Base-by-base conservation (phyloP, 1,139 yeast species). In the Hanseniaspora sp. region DNA sequence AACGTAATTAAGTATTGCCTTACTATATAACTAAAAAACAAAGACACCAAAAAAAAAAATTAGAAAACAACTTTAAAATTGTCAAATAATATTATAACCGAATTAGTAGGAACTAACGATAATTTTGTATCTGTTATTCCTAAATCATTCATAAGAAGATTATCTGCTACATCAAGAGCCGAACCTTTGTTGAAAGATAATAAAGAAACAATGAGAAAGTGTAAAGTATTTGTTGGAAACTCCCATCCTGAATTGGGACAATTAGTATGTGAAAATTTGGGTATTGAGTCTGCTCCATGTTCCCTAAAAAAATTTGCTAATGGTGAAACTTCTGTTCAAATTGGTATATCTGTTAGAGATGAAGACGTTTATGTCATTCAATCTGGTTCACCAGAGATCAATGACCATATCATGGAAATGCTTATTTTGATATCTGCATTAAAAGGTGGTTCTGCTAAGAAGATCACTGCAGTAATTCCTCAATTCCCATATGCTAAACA, bases 401-500 rank as follows among this genome's bases (percentile, higher is more conserved):
- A 94, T 66, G 97, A 94, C 67, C 95, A 88, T 65, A 86, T 94
- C 56, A 94, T 94, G 98, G 98, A 94, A 70, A 74, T 94, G 60
- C 76, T 94, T 64, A 90, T 94, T 58, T 76, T 94, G 63, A 90
- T 92, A 44, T 82, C 95, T 46, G 98, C 97, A 33, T 92, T 97
- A 71, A 82, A 90, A 63, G 96, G 97, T 56, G 99, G 98, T 18
- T 85, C 95, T 13, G 98, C 99, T 23, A 85, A 87, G 63, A 88
- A 90, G 67, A 87, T 92, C 67, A 92, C 98, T 18, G 97, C 96
- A 8, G 97, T 94, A 40, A 82, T 94, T 54, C 99, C 99, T 1
- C 95, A 88, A 69, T 94, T 90, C 68, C 98, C 98, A 31, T 94
- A 94, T 71, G 87, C 96, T 30, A 94, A 92, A 69, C 98, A 94